Base-by-base conservation (phyloP, 1,284 basidiomycete species). In the Rhodofomes roseus region DNA sequence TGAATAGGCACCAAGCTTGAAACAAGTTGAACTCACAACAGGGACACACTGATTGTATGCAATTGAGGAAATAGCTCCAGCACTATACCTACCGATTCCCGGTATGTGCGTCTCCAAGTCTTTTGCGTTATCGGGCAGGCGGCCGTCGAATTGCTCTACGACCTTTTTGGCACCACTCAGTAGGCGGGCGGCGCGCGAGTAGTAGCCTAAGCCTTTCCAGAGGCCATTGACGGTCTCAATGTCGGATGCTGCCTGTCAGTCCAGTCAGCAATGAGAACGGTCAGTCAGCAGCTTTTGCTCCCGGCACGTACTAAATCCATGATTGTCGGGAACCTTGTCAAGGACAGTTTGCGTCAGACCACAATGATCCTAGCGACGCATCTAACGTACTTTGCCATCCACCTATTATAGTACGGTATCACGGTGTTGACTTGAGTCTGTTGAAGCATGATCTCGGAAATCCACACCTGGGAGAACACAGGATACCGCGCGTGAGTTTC, bases 371-470 rank as follows among this genome's bases (percentile, higher is more conserved):
- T 54, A 34, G n/a, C 20, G 55, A 57, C 55, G 62, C 50, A 58
- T 48, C 40, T 23, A 29, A 76, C 81, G 59, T 65, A 91, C 89
- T 80, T 88, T 64, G 79, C 77, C 80, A 95, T 91, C 93, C 94
- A 96, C 41, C 81, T 81, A 52, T 86, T 87, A 74, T 92, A 96
- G 73, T 95, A 97, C 0, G 90, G 90, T 63, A 95, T 94, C 14
- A 96, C 95, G 0, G 95, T 96, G 2, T 79, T 82, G 25, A 93
- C 90, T 70, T 95, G 95, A 0, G 96, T 98, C 73, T 99, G 96
- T 72, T 99, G 96, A 6, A 98, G 81, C 96, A 98, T 98, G 63
- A 98, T 90, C 73, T 98, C 95, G 12, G 90, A 93, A 48, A 97
- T 80, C 89, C 90, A 93, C 12, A 93, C 90, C 87, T 93, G n/a